Percentiles rank a stretch among this genome's conserved stretches.
Conservation (phyloP, 2,329 filamentous ascomycete species). For the Hymenoscyphus repandus region DNA sequence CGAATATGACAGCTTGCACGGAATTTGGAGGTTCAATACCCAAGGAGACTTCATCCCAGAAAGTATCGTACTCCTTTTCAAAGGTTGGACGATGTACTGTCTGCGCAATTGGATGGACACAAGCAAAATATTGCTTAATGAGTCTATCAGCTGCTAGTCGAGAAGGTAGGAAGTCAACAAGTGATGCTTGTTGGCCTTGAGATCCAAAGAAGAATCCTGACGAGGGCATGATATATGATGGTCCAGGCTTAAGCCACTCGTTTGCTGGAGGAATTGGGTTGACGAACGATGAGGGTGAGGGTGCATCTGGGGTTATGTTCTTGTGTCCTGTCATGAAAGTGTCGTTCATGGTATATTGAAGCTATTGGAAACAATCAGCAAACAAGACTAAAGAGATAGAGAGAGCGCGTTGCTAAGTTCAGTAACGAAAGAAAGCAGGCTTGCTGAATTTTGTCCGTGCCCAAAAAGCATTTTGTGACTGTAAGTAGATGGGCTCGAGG, state of each 20-base stretch:
- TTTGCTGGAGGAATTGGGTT: conserved; percentile 23
- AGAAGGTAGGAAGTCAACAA: conserved; percentile 58
- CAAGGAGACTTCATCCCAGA: conserved; percentile 57
- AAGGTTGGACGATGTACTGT: conserved; percentile 62
- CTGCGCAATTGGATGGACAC: conserved; percentile 64
- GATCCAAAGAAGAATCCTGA: conserved; percentile 55
- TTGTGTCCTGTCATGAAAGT: conserved; percentile 18
- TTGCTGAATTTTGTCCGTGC: too few species aligned
- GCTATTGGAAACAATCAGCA: conserved; percentile 2
- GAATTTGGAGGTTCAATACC: conserved; percentile 59
- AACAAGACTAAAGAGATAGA: neutral
- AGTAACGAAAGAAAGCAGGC: neutral
- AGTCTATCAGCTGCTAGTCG: conserved; percentile 54
- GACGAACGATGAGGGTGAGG: conserved; percentile 13
- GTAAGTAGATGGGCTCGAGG: neutral
- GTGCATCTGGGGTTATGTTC: conserved; percentile 3
- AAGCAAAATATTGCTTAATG: conserved; percentile 60
- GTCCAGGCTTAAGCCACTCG: conserved; percentile 58
- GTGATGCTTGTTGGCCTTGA: conserved; percentile 40
- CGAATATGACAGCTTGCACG: conserved; percentile 64
- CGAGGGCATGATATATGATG: conserved; percentile 21
- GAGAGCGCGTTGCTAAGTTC: too few species aligned
- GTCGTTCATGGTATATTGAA: conserved; percentile 18
- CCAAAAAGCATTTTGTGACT: neutral
- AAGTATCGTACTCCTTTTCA: conserved; percentile 56